These are phyloP conservation scores for Aspergillus pseudonomiae DNA, from an alignment of 2,329 filamentous ascomycete species.

Conservation along the genomic window DNA sequence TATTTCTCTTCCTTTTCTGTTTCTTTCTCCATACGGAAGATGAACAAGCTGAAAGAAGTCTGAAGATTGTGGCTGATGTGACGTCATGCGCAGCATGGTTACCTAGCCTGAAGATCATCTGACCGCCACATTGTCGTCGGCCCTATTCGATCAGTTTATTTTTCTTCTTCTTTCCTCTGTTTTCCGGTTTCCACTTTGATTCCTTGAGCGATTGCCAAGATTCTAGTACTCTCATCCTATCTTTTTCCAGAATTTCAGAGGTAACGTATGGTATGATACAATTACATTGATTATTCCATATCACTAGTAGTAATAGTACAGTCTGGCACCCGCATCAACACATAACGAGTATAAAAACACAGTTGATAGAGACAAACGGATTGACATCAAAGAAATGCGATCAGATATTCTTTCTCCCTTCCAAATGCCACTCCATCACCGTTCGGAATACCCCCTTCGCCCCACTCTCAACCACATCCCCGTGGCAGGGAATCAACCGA, in stretches of 20 bases:
- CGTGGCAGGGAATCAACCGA: constrained; percentile 87
- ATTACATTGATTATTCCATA: background rate
- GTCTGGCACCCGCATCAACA: background rate
- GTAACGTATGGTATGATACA: background rate
- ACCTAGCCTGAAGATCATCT: constrained; percentile 3
- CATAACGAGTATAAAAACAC: background rate
- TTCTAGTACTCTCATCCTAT: background rate
- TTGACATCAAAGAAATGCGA: background rate
- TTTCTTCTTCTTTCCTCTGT: background rate
- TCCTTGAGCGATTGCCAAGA: background rate
- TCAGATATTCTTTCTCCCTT: constrained; percentile 31
- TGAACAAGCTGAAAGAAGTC: background rate
- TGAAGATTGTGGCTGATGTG: background rate
- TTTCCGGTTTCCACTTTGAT: background rate
- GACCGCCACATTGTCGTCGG: constrained; percentile 2
- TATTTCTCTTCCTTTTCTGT: background rate
- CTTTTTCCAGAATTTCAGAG: background rate
- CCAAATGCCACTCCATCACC: constrained; percentile 81
- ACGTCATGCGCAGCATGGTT: background rate
- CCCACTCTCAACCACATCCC: constrained; percentile 76
- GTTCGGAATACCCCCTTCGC: constrained; percentile 77
- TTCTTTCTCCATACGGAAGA: background rate
- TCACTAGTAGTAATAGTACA: background rate
- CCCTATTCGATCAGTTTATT: background rate
- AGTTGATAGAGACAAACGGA: background rate